Base-by-base conservation (phyloP, 2,329 filamentous ascomycete genomes). In the Cytospora piceicola region DNA sequence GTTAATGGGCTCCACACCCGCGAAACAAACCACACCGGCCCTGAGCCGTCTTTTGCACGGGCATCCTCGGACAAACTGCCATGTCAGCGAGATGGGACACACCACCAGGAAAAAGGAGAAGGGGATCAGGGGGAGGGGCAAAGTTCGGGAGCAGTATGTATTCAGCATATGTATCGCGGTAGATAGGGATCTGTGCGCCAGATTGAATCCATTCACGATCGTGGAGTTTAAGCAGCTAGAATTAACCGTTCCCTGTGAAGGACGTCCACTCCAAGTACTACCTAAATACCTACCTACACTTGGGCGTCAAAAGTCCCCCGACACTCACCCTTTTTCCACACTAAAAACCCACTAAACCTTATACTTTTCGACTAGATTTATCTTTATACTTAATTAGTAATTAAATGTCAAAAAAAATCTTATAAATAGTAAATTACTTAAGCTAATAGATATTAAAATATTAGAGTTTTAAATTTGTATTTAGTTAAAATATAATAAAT, bases 41-140 rank as follows among this genome's bases (percentile, higher is more conserved):
- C 52, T 62, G 54, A 54, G 53, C 60, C 46, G 60, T 53, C 53
- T 51, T 62, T 57, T 51, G 61, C 53, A 63, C 61, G 61, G 61
- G 61, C 61, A 57, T 39, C 36, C 46, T 46, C 17, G 34, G 34
- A 36, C 42, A 20, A 17, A 2, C n/a, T 49, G 46, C 46, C 53
- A 55, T 63, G 53, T 63, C 61, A 63, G 61, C 61, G 53, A 57
- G 32, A 63, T 57, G 61, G 39, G 39, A 24, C 56, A 46, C 56
- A 14, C 34, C 34, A 36, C 42, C 27, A 27, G 61, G 36, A 63
- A 63, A 63, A 51, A 63, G 61, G 61, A 63, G 61, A 58, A 55
- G 39, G 52, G 42, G 22, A 29, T 63, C 56, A 63, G 61, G 61
- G 61, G 61, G 46, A 63, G 61, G 39, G 46, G 46, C 46, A 49